Base-by-base conservation (phyloP, 2,329 filamentous ascomycete genomes). In the Annulohypoxylon truncatum region DNA sequence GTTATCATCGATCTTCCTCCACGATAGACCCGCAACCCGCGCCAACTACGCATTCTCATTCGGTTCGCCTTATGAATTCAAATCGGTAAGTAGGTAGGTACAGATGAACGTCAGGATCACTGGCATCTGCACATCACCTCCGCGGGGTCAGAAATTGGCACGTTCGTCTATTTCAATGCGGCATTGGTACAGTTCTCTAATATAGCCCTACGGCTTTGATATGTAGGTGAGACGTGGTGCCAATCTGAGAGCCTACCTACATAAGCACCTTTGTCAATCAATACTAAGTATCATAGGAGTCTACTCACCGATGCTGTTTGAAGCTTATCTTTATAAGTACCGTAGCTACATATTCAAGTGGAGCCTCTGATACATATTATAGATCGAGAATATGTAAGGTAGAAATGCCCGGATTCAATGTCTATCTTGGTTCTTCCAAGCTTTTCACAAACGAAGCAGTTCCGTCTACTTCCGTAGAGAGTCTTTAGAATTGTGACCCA, bases 41-140 rank as follows among this genome's bases (percentile, higher is more conserved):
- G 38, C 10, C 22, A 22, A 29, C 52, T 24, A 12, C 33, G 38
- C 46, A 47, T 44, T 66, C 54, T 62, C 22, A 52, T 48, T 67
- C 50, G 44, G 59, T 35, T 51, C 40, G 44, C 29, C 24, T 47
- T 28, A 42, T n/a, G n/a, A 55, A 51, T n/a, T 31, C 51, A 29
- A 42, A 35, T n/a, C n/a, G n/a, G n/a, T n/a, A n/a, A n/a, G n/a
- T n/a, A n/a, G n/a, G n/a, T 15, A 38, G n/a, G 35, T 13, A 48
- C 47, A 53, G 59, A 33, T 50, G 42, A 29, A 64, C 38, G 29
- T 47, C 48, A 35, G 38, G 54, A 58, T 67, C 56, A 61, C 61
- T 40, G 57, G 48, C 48, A 44, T 61, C 35, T 55, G 29, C 33
- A 62, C 35, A 18, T 52, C 44, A 65, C 26, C 26, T 12, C 22